Evolutionary conservation across 345 rosid genomes (phyloP).

Genomic region (Lepidium aucheri): DNA sequence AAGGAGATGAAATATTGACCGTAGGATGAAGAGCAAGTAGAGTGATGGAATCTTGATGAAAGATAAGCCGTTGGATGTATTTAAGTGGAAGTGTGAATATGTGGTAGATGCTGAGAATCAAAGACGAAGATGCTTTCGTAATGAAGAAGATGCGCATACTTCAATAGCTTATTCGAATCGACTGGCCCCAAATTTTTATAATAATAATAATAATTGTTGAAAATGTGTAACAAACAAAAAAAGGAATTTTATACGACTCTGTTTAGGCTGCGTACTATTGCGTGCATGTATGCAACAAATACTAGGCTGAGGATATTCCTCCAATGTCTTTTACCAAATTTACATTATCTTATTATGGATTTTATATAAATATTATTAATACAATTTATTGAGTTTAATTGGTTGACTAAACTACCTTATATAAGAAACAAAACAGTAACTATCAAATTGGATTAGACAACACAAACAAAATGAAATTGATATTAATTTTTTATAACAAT

Average conservation of each 20-base stretch:
- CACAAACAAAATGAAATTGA: too few relatives aligned
- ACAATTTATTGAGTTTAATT: too few relatives aligned
- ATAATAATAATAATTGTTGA: neutral
- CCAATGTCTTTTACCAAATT: neutral
- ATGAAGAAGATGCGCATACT: neutral
- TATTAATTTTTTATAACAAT: too few relatives aligned
- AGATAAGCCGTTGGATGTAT: conserved; percentile 9
- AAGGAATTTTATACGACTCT: neutral
- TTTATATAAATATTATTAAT: too few relatives aligned
- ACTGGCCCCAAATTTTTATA: neutral
- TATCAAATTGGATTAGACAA: too few relatives aligned
- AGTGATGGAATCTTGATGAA: neutral
- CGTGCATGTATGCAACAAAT: neutral
- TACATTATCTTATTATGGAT: too few relatives aligned
- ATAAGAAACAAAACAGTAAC: too few relatives aligned
- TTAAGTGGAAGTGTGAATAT: conserved; percentile 29
- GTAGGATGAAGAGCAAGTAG: conserved; percentile 30
- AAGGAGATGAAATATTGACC: neutral
- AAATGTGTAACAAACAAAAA: neutral
- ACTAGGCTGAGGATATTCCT: neutral
- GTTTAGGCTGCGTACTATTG: neutral
- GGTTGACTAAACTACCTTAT: too few relatives aligned
- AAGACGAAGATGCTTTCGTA: neutral
- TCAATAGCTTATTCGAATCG: conserved; percentile 8
- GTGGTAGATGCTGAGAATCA: conserved; percentile 52